phyloP scores from a whole-genome alignment of 2,329 filamentous ascomycete species.

The Lojkania enalia region DNA sequence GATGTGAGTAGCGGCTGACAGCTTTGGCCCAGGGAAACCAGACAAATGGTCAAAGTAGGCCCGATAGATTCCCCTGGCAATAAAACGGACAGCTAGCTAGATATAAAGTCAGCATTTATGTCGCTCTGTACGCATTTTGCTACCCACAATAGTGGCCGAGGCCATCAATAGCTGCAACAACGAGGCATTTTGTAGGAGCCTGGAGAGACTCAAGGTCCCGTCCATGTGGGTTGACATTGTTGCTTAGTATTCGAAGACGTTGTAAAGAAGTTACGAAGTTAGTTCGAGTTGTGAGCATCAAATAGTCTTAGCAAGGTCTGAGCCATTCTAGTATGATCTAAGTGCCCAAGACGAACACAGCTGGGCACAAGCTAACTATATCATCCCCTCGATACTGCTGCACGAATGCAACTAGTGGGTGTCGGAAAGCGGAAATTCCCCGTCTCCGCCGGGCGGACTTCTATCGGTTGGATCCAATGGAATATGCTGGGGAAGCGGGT shows the following conservation, averaged over 20 bases:
- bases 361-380: too few relatives aligned
- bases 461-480: too few relatives aligned
- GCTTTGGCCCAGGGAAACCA: constrained; percentile 49
- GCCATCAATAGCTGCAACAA: constrained; percentile 8
- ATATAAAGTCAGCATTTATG: not conserved
- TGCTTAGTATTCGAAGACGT: not conserved
- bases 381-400: too few relatives aligned
- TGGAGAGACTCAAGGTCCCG: not conserved
- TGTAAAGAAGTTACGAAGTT: not conserved
- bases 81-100: constrained; percentile 7
- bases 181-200: constrained; percentile 12
- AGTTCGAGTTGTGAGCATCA: too few relatives aligned
- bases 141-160: constrained; percentile 15
- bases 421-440: too few relatives aligned
- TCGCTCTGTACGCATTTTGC: not conserved
- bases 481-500: too few relatives aligned
- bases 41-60: constrained; percentile 49
- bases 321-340: too few relatives aligned
- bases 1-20: constrained; percentile 41
- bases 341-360: too few relatives aligned
- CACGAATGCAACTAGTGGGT: too few relatives aligned
- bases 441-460: too few relatives aligned
- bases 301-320: too few relatives aligned
- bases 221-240: constrained; percentile 1
- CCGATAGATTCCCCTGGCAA: constrained; percentile 29